A percentile compares a stretch with the other conserved stretches of the same genome.
Evolutionary conservation across 1,284 basidiomycete species (phyloP).

Genomic region (Trichosporon ovoides): DNA sequence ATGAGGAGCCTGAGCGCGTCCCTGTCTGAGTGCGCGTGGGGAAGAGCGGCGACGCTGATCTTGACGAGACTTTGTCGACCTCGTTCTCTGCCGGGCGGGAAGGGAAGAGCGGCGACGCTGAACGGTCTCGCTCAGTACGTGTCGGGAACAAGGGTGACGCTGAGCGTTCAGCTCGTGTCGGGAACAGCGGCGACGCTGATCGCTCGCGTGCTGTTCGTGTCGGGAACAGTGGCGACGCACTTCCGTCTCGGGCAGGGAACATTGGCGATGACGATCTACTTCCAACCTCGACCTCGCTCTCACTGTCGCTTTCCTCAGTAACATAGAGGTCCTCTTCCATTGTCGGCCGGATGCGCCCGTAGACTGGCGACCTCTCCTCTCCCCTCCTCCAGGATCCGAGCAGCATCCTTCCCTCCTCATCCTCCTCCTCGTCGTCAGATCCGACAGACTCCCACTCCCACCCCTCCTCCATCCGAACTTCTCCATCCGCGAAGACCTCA

Average conservation of each 20-base stretch:
- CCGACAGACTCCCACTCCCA: constrained; percentile 15
- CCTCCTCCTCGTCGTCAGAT: constrained; percentile 10
- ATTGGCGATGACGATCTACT: constrained; percentile 4
- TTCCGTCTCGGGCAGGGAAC: constrained; percentile 7
- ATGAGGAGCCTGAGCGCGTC: too few species aligned
- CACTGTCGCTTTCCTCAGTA: not conserved
- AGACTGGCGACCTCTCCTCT: constrained; percentile 5
- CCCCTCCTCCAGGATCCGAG: constrained; percentile 14
- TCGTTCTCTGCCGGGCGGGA: not conserved
- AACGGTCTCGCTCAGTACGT: too few species aligned
- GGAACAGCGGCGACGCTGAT: constrained; percentile 14
- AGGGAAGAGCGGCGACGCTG: constrained; percentile 8
- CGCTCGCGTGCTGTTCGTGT: not conserved
- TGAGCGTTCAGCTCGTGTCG: not conserved
- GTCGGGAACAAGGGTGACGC: too few species aligned
- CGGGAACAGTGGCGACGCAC: constrained; percentile 24
- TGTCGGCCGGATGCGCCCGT: not conserved
- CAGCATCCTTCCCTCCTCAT: constrained; percentile 13
- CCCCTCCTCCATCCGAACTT: not conserved
- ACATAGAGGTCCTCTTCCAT: not conserved
- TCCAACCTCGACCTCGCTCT: constrained; percentile 9
- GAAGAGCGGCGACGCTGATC: constrained; percentile 10
- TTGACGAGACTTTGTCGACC: not conserved
- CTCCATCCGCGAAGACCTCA: constrained; percentile 10
- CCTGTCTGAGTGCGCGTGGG: too few species aligned